Conservation (phyloP, 78 protist species). For the Planoprotostelium fungivorum region DNA sequence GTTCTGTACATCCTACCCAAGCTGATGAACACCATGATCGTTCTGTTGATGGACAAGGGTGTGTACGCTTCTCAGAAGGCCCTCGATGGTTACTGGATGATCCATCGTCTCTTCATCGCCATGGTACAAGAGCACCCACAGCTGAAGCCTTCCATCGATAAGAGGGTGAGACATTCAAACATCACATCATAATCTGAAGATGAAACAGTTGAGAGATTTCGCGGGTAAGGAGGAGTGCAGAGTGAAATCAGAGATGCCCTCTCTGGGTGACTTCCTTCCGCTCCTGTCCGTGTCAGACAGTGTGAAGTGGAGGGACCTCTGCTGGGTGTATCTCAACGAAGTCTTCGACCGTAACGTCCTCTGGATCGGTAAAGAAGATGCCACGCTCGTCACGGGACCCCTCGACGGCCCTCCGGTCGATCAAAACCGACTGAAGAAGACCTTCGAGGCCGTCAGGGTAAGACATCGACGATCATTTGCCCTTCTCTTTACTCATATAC, state of each 20-base stretch:
- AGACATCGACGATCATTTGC: too few relatives aligned
- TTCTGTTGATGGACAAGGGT: background rate
- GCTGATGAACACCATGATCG: slow-evolving; percentile 20
- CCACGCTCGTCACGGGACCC: slow-evolving; percentile 3
- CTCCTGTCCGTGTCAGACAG: slow-evolving; percentile 33
- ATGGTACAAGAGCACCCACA: slow-evolving; percentile 34
- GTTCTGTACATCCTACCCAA: slow-evolving; percentile 7
- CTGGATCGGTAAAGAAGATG: slow-evolving; percentile 30
- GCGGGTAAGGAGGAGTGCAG: slow-evolving; percentile 17
- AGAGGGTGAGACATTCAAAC: slow-evolving; percentile 19
- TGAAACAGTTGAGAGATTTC: too few relatives aligned
- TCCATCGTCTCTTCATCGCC: slow-evolving; percentile 41
- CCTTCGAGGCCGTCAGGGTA: slow-evolving; percentile 20
- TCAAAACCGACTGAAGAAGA: slow-evolving; percentile 5
- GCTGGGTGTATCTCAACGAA: slow-evolving; percentile 30
- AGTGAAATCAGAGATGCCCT: slow-evolving; percentile 24
- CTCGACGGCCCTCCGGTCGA: slow-evolving; percentile 15
- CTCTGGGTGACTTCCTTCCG: slow-evolving; percentile 64
- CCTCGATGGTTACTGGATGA: slow-evolving; percentile 53
- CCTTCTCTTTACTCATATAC: too few relatives aligned
- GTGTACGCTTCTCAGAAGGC: slow-evolving; percentile 18
- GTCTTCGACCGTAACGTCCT: slow-evolving; percentile 53
- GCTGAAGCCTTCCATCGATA: slow-evolving; percentile 21
- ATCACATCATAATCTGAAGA: too few relatives aligned
- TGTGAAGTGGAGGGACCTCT: slow-evolving; percentile 36